These are phyloP conservation scores for Rhizomucor pusillus DNA, from an alignment of 371 early-diverging fungal genomes.

Conservation along the genomic window DNA sequence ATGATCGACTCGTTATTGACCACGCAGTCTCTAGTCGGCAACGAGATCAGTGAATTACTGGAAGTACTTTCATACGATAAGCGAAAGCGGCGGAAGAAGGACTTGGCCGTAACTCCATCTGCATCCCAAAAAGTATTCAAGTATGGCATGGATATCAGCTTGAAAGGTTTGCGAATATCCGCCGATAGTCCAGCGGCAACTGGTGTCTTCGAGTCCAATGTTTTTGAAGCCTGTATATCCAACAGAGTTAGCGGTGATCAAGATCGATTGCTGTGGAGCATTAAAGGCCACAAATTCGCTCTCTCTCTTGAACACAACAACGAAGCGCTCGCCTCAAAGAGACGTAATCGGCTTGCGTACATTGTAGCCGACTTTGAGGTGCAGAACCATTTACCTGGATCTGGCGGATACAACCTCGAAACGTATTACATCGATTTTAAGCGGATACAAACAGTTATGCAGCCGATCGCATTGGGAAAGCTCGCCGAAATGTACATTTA, in stretches of 20 bases:
- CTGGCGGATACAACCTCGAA: constrained; percentile 19
- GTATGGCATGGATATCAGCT: constrained; percentile 59
- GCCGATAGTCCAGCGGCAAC: constrained; percentile 67
- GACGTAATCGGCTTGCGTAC: constrained; percentile 65
- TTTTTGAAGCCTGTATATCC: constrained; percentile 59
- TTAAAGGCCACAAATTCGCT: constrained; percentile 54
- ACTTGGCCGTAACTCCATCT: background rate
- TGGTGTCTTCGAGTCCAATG: constrained; percentile 66
- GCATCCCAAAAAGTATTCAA: constrained; percentile 20
- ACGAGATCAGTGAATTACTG: constrained; percentile 75
- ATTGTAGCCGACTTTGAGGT: constrained; percentile 64
- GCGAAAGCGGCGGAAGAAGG: constrained; percentile 14
- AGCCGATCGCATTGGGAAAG: constrained; percentile 72
- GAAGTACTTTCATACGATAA: constrained; percentile 67
- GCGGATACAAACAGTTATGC: constrained; percentile 73
- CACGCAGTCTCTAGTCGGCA: constrained; percentile 73
- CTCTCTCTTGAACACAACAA: constrained; percentile 61
- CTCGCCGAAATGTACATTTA: constrained; percentile 69
- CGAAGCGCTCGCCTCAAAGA: constrained; percentile 26
- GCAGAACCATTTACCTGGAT: constrained; percentile 49
- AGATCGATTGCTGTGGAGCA: constrained; percentile 45
- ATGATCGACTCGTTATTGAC: constrained; percentile 78
- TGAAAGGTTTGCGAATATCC: constrained; percentile 63
- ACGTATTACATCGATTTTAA: constrained; percentile 55
- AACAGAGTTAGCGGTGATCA: constrained; percentile 30